Base-by-base conservation (phyloP, 2,329 filamentous ascomycete species). In the Fusarium ramigenum region DNA sequence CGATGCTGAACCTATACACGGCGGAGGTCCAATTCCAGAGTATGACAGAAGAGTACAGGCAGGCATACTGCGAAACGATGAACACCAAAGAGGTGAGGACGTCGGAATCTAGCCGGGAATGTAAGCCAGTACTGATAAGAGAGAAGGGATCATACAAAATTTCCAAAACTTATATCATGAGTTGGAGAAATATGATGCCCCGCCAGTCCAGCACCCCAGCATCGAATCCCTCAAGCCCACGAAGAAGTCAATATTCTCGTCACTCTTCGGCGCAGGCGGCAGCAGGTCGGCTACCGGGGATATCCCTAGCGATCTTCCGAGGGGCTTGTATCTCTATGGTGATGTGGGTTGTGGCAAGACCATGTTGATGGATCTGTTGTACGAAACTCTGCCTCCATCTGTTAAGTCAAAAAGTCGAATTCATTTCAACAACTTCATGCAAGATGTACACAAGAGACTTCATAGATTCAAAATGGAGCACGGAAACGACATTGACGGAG, bases 341-440 rank as follows among this genome's bases (percentile, higher is more conserved):
- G 96, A 99, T 81, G 96, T 99, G 5, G 96, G 96, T 44, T 97
- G 94, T 78, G 96, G 96, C 70, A 99, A 99, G 87, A 99, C 96
- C 5, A 99, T 99, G 96, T 87, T 99, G 80, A 99, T 99, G 96
- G 96, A 99, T 80, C 86, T 99, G 56, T 98, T 98, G 82, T 97
- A 95, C 84, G 95, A 98, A 73, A 98, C 96, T 0, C 85, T 98
- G 28, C 96, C 96, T 1, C 81, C 85, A 21, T 92, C 92, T 67
- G 95, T 98, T 73, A 88, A 87, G 64, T 90, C 91, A 37, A 98
- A 97, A 85, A 97, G 92, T 52, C 89, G 96, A 53, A 98, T 99
- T 79, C 96, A 99, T 85, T 99, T 99, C 83, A 95, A 98, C 86
- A 97, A 97, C 82, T 99, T 99, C 86, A 99, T 99, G 96, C 96